Base-by-base conservation (phyloP, 495 filamentous ascomycete genomes). In the Xylaria scruposa region DNA sequence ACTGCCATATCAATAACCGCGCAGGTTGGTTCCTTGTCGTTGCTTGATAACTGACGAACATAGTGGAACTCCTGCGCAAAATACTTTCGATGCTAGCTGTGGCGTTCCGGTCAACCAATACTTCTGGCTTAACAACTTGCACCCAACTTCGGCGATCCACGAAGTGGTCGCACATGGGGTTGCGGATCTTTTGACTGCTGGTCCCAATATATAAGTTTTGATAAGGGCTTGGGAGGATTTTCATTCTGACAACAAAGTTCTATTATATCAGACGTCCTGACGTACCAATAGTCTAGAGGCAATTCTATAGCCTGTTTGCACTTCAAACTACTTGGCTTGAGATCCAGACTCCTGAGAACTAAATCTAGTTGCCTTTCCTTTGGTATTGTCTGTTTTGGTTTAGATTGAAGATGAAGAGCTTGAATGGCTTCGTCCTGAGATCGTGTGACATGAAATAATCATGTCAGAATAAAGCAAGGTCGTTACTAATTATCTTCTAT, bases 101-200 rank as follows among this genome's bases (percentile, higher is more conserved):
- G 76, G 79, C 12, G 70, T 86, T 36, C 78, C 85, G 0, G 86
- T 91, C 3, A 84, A 90, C 65, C 77, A 90, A 70, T 91, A 90
- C 74, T 88, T 91, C 72, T 91, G 88, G 90, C 77, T 91, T 21
- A 90, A 90, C 70, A 82, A 75, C 51, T 75, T 91, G 65, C 90
- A 91, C 71, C 90, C 90, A 6, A 90, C 88, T 0, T 88, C 82
- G 74, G 82, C 87, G 0, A 85, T 90, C 61, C 88, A 90, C 68
- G 87, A 88, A 70, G 83, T 85, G 10, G 80, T 89, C 38, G 90
- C 88, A 4, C 72, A 84, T 56, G 79, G 81, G 49, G 80, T 90
- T 5, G 85, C 83, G 15, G 79, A 82, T 61, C 79, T 83, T 19
- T 73, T 88, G 61, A 68, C 62, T 8, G 77, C 68, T 15, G 79